Conservation (phyloP, 768 basidiomycete species). For the Russula ochroleuca region DNA sequence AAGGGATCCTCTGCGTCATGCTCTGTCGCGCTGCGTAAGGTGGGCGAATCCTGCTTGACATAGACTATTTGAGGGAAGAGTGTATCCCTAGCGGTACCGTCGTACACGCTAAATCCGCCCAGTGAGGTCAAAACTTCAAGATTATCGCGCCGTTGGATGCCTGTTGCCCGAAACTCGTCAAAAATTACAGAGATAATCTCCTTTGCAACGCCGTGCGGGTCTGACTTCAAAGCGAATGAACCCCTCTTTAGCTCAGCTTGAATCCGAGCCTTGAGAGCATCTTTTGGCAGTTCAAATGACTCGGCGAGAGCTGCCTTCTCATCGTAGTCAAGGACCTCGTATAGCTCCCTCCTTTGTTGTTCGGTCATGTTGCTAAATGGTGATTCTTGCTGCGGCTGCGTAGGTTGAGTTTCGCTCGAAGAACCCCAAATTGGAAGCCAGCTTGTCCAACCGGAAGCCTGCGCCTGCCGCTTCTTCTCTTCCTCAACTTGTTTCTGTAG, state of each 20-base stretch:
- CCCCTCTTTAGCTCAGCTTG: slow-evolving; percentile 80
- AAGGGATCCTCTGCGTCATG: slow-evolving; percentile 50
- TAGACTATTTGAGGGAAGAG: slow-evolving; percentile 89
- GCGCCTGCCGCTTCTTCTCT: slow-evolving; percentile 50
- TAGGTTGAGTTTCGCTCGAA: slow-evolving; percentile 30
- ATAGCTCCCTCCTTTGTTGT: slow-evolving; percentile 84
- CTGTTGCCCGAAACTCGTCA: slow-evolving; percentile 77
- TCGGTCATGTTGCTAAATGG: slow-evolving; percentile 77
- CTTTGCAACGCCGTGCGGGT: slow-evolving; percentile 56
- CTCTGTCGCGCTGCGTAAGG: slow-evolving; percentile 12
- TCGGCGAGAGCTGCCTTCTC: slow-evolving; percentile 72
- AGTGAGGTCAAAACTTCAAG: slow-evolving; percentile 83
- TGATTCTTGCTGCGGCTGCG: slow-evolving; percentile 45
- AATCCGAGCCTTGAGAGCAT: slow-evolving; percentile 75
- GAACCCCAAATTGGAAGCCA: slow-evolving; percentile 76
- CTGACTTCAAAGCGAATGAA: slow-evolving; percentile 74
- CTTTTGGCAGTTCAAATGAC: slow-evolving; percentile 65
- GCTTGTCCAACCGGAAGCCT: slow-evolving; percentile 52
- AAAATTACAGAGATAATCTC: slow-evolving; percentile 88
- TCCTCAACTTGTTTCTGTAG: slow-evolving; percentile 62
- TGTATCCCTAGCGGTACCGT: slow-evolving; percentile 79
- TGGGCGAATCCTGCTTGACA: slow-evolving; percentile 41
- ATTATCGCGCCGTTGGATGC: slow-evolving; percentile 81
- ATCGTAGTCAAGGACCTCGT: slow-evolving; percentile 88
- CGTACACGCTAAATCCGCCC: slow-evolving; percentile 81